A percentile compares a stretch with the other conserved stretches of the same genome.
These are phyloP conservation scores for Gossypium thurberi DNA, from an alignment of 345 rosid species.

Conservation along the genomic window DNA sequence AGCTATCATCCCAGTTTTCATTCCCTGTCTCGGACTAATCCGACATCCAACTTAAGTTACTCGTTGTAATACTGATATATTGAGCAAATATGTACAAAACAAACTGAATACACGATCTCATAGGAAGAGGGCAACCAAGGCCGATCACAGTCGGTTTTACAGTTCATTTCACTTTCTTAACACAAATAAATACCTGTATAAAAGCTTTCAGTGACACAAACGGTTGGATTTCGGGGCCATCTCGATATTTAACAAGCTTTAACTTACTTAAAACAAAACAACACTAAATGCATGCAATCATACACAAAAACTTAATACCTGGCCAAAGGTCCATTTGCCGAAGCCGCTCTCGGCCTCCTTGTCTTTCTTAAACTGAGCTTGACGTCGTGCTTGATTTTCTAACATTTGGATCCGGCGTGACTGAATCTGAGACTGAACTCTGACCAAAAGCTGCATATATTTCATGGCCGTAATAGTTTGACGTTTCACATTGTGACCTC, in stretches of 20 bases:
- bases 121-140: no score
- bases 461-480: constrained; percentile 89
- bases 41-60: constrained; percentile 12
- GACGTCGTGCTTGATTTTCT: constrained; percentile 62
- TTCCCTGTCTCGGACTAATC: constrained; percentile 63
- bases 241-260: neutral
- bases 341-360: constrained; percentile 48
- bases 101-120: neutral
- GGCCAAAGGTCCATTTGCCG: constrained; percentile 48
- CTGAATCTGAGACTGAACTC: constrained; percentile 93
- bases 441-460: constrained; percentile 84
- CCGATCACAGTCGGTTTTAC: no score
- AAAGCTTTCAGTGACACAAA: no score
- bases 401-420: constrained; percentile 87
- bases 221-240: neutral
- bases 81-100: neutral
- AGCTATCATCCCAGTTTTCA: constrained; percentile 75
- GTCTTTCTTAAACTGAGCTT: constrained; percentile 42
- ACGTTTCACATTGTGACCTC: constrained; percentile 85
- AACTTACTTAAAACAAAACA: neutral
- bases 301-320: constrained; percentile 30
- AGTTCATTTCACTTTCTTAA: no score
- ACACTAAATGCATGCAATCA: neutral
- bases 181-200: no score
- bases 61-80: neutral